Evolutionary conservation across 768 basidiomycete genomes (phyloP), one percentile per base, ranked within the genome.

Genomic region (Brasilioporus rufonigricans): DNA sequence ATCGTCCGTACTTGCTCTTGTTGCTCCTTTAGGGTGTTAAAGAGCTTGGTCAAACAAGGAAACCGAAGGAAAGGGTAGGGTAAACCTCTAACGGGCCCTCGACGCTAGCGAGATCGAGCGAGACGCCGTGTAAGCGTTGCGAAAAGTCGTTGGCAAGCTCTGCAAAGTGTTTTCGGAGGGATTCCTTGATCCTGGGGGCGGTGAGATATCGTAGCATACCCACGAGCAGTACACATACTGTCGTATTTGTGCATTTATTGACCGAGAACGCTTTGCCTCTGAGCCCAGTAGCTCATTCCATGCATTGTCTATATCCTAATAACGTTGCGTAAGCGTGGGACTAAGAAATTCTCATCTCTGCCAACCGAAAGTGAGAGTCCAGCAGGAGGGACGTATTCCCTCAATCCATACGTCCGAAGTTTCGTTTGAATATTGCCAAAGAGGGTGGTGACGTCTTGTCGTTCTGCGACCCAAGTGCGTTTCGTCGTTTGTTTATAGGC

Each of bases 371-470:
- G 77, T 23, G 84, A 74, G 19, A 93, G 73, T 3, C 91, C 93
- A 4, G 72, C 67, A 2, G 86, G 83, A 13, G 97, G 94, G 23
- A 86, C 78, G 70, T 95, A 98, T 63, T 91, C 85, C 55, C 84
- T 77, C 61, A 99, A 67, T 11, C 87, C 84, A 74, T 98, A 98
- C 23, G 95, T 98, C 70, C 80, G 82, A 52, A 98, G 74, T 71
- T 98, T 98, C 1, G 93, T 96, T 70, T 94, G 91, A 27, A 99
- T 86, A 65, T 97, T 96, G 4, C 90, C 87, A 59, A 98, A 91
- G 14, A 98, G 79, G 1, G 89, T 91, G 10, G 85, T 83, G 11
- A 97, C 74, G 55, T 95, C 94, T 66, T 93, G 89, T 65, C 87
- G 84, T 71, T 98, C 95, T 9, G 84, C 86, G 11, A 93, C 91